Base-by-base conservation (phyloP, 139 green algal genomes). In the Zygnema circumcarinatum region DNA sequence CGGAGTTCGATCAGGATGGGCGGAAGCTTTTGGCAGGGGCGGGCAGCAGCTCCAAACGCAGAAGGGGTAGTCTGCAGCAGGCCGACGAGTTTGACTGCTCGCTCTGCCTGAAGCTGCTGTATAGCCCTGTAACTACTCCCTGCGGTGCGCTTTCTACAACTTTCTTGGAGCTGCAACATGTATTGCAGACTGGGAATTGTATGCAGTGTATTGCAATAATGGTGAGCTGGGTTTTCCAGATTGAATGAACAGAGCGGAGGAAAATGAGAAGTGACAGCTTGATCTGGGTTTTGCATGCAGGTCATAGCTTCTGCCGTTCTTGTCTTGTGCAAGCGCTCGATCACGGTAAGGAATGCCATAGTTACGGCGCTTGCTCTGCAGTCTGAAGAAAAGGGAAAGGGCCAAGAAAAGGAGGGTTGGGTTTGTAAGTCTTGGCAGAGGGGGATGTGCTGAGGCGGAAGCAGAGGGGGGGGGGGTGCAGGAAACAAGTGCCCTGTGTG, bases 21-120 rank as follows among this genome's bases (percentile, higher is more conserved):
- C 29, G 40, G 79, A n/a, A 41, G 67, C 38, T 16, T 21, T 35
- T 1, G 31, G 1, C 72, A 81, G 80, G 56, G 80, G 80, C 16
- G 41, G 35, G 38, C 21, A 84, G 25, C 7, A n/a, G 2, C 2
- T 75, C 36, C 21, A 62, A 29, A 75, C 38, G 39, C 41, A 35
- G 79, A 36, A 38, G 38, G 82, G 33, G 67, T 25, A 39, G 40
- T 20, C 29, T 88, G 25, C 22, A 22, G 67, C 21, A 47, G 68
- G 42, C n/a, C n/a, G 94, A 98, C 52, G 96, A 98, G 56, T 81
- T 92, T 42, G 95, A 98, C 39, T 98, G 96, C 93, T 86, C 76
- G 7, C 88, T 98, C 81, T 98, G 96, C 91, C 67, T 95, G 67
- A 95, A 96, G 90, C 90, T 98, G 84, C 92, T 98, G 38, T 97